Evolutionary conservation across 495 filamentous ascomycete species (phyloP).

Genomic region (Lepraria neglecta): DNA sequence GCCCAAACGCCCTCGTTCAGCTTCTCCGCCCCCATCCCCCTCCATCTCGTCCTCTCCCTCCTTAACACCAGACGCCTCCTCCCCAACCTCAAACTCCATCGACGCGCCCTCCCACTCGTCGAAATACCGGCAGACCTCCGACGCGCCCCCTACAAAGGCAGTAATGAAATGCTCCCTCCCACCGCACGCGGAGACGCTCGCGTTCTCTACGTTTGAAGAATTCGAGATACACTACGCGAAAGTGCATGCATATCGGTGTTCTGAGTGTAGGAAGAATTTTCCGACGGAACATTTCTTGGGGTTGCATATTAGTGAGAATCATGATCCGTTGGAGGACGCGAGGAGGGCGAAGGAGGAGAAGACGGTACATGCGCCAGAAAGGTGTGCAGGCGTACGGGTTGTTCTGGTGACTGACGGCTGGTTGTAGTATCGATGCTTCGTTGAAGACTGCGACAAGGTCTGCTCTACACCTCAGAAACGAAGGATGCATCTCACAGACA

Average conservation of each 20-base stretch:
- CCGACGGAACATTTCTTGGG: conserved; percentile 63
- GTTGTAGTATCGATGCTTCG: conserved; percentile 74
- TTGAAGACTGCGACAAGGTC: conserved; percentile 79
- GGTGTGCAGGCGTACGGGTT: background rate
- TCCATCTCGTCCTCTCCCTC: conserved; percentile 21
- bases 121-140: conserved; percentile 30
- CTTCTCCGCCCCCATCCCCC: conserved; percentile 34
- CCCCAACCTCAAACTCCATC: conserved; percentile 27
- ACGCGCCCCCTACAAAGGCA: conserved; percentile 10
- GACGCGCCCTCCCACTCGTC: conserved; percentile 19
- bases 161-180: conserved; percentile 74
- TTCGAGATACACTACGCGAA: conserved; percentile 84
- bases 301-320: conserved; percentile 86
- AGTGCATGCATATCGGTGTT: conserved; percentile 76
- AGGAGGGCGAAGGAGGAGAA: conserved; percentile 74
- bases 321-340: conserved; percentile 72
- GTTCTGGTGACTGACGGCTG: background rate
- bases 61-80: conserved; percentile 27
- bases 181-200: conserved; percentile 61
- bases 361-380: conserved; percentile 53
- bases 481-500: conserved; percentile 81
- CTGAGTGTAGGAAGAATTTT: conserved; percentile 73
- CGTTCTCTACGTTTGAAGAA: conserved; percentile 68
- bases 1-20: conserved; percentile 56
- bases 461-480: conserved; percentile 81